Evolutionary conservation across 306 rosid genomes (phyloP), one percentile per base, ranked within the genome.

Genomic region (Vigna angularis): DNA sequence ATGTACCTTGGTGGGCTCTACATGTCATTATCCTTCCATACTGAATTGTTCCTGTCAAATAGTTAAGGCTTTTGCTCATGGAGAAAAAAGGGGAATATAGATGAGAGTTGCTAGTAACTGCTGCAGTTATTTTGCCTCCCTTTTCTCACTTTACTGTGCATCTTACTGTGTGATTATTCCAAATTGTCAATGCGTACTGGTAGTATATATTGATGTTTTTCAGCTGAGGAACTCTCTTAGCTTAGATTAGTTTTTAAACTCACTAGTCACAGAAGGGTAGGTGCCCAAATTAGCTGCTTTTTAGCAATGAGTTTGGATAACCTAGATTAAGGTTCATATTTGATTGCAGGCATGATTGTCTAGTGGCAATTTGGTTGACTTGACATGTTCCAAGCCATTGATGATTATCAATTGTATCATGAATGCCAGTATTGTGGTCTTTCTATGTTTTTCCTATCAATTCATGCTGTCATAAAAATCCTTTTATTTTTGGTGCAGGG

Each of bases 401-500:
- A 72, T 66, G 15, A 3, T 30, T 49, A 64, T 75, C 62, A 57
- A 38, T 56, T 72, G 56, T 70, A 42, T 74, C 71, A 44, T 69
- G 8, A 56, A 17, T 50, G 47, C 15, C 18, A 64, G 79, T 58
- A 36, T 70, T n/a, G 30, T 74, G 74, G 61, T 24, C 48, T 68
- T 76, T 56, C 64, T 56, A 58, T 38, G 15, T 73, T 73, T 4
- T 58, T 26, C 55, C 30, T 62, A 20, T 7, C 53, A 16, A 32
- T 65, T 26, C 28, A 24, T 26, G 28, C 63, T 40, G 22, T 72
- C 57, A 73, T 68, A 30, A 30, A 73, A 55, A 61, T 47, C 67
- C 16, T 36, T 75, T 55, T 38, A 59, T 78, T 80, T 72, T 58
- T 69, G 66, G 52, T 48, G 68, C 88, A 94, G 98, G 98, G 97